Percentiles rank a stretch among this genome's conserved stretches.
phyloP scores from a whole-genome alignment of 495 filamentous ascomycete genomes.

The Lasiosphaeris hirsuta region DNA sequence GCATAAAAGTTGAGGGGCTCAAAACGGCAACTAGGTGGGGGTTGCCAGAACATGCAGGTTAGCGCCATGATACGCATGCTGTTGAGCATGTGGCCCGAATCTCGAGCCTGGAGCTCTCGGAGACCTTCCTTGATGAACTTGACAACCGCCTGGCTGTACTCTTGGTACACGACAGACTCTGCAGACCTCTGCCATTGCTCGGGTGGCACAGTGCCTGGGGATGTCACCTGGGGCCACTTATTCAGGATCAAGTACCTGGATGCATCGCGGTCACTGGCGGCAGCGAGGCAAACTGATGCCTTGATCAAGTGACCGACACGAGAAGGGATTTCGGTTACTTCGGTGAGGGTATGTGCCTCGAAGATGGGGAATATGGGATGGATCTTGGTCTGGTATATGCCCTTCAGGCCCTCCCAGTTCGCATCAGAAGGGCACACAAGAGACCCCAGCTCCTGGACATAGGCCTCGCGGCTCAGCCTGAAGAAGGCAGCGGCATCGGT shows the following conservation, averaged over 20 bases:
- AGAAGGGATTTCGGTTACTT: slow-evolving; percentile 1
- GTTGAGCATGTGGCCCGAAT: slow-evolving; percentile 13
- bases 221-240: slow-evolving; percentile 8
- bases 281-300: slow-evolving; percentile 49
- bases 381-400: slow-evolving; percentile 44
- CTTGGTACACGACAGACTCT: slow-evolving; percentile 26
- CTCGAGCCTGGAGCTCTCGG: slow-evolving; percentile 6
- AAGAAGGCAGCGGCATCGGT: slow-evolving; percentile 8
- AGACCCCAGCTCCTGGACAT: slow-evolving; percentile 15
- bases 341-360: slow-evolving; percentile 22
- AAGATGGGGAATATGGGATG: slow-evolving; percentile 51
- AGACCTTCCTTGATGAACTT: slow-evolving; percentile 30
- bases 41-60: slow-evolving; percentile 31
- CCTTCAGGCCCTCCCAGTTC: slow-evolving; percentile 33
- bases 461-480: background rate
- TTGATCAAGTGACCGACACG: slow-evolving; percentile 26
- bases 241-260: slow-evolving; percentile 26
- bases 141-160: slow-evolving; percentile 36
- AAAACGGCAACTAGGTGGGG: slow-evolving; percentile 14
- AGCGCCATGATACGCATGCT: slow-evolving; percentile 24
- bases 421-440: slow-evolving; percentile 34
- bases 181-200: slow-evolving; percentile 23
- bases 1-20: slow-evolving; percentile 19
- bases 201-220: slow-evolving; percentile 1
- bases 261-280: slow-evolving; percentile 40